Conservation (phyloP, 768 basidiomycete species). For the Kwoniella dendrophila region DNA sequence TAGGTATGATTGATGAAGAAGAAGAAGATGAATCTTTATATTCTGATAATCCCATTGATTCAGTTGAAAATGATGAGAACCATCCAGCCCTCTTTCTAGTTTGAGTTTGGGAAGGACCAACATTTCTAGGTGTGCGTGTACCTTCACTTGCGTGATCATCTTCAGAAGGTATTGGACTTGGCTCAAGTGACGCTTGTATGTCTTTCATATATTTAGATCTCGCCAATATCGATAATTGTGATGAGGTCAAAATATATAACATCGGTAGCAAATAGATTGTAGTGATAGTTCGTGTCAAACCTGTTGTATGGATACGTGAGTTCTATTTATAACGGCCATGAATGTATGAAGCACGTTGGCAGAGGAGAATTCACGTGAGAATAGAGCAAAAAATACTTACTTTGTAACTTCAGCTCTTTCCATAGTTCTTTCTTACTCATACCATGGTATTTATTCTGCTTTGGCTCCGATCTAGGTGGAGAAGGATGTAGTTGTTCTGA, state of each 20-base stretch:
- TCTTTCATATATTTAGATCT: constrained; percentile 67
- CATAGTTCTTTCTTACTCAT: constrained; percentile 63
- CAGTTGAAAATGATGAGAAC: constrained; percentile 30
- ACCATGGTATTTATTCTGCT: not conserved
- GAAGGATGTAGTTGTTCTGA: constrained; percentile 34
- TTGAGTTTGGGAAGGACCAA: not conserved
- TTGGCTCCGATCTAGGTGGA: constrained; percentile 15
- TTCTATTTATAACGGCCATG: not conserved
- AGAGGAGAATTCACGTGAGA: not conserved
- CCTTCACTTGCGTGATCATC: not conserved
- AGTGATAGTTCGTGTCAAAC: constrained; percentile 83
- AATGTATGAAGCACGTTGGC: not conserved
- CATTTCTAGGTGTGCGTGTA: not conserved
- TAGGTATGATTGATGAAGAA: constrained; percentile 23
- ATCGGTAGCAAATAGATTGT: constrained; percentile 83
- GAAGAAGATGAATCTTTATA: constrained; percentile 26
- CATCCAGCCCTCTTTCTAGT: constrained; percentile 10
- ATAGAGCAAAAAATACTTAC: too few relatives aligned
- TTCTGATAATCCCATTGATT: constrained; percentile 33
- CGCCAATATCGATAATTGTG: constrained; percentile 83
- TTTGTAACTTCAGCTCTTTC: constrained; percentile 88
- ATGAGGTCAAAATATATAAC: constrained; percentile 78
- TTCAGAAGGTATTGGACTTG: not conserved
- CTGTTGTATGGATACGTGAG: constrained; percentile 58
- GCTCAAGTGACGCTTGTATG: constrained; percentile 65